These are phyloP conservation scores for Eucalyptus dawsonii DNA, from an alignment of 345 rosid genomes.

Conservation along the genomic window DNA sequence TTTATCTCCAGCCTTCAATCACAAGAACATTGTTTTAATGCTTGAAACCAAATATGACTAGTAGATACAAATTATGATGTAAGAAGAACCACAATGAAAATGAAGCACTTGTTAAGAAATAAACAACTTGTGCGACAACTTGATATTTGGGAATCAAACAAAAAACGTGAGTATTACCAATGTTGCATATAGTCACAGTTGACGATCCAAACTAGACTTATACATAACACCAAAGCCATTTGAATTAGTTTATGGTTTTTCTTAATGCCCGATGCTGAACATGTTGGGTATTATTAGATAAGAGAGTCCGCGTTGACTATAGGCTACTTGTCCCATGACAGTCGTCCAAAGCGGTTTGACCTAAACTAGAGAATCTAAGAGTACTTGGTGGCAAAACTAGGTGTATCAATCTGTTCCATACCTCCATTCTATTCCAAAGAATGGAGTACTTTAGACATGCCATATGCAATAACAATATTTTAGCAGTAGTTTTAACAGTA, in stretches of 20 bases:
- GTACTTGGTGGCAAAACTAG: background rate
- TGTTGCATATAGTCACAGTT: background rate
- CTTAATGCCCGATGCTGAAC: background rate
- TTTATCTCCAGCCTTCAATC: constrained; percentile 82
- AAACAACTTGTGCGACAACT: background rate
- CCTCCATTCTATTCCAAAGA: background rate
- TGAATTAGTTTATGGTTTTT: background rate
- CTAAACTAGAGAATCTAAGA: background rate
- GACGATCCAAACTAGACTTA: background rate
- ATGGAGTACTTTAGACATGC: background rate
- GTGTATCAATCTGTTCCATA: background rate
- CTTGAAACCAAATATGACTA: background rate
- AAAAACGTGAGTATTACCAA: background rate
- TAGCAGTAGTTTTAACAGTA: background rate
- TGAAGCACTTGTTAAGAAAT: background rate
- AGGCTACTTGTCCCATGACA: background rate
- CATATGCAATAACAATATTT: background rate
- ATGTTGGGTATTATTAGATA: too few relatives aligned
- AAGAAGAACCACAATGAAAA: background rate
- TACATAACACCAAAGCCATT: background rate
- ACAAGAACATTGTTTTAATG: background rate
- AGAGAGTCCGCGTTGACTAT: too few relatives aligned
- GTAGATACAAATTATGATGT: background rate
- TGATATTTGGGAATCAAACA: background rate
- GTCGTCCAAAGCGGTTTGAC: background rate